These are phyloP conservation scores for Cutaneotrichosporon arboriforme DNA, from an alignment of 1,284 basidiomycete genomes.

Conservation along the genomic window DNA sequence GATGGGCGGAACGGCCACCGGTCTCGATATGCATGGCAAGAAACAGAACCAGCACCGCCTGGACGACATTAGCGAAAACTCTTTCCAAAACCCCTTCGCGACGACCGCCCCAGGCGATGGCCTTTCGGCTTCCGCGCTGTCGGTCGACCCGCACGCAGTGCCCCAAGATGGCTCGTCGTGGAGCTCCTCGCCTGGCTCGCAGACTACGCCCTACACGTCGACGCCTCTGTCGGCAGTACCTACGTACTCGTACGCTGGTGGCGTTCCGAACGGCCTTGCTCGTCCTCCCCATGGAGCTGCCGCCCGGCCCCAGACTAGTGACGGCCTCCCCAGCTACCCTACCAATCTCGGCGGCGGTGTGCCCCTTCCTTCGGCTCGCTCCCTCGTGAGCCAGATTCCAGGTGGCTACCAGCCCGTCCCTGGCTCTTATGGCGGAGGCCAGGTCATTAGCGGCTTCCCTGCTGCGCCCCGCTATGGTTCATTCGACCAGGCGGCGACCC, in stretches of 20 bases:
- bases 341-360: constrained; percentile 18
- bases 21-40: background rate
- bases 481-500: constrained; percentile 20
- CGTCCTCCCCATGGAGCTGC: background rate
- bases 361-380: constrained; percentile 31
- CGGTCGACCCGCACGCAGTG: constrained; percentile 27
- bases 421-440: constrained; percentile 5
- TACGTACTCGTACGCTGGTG: background rate
- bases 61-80: background rate
- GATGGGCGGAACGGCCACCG: constrained; percentile 16
- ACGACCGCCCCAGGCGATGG: background rate
- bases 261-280: background rate
- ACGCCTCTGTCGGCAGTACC: background rate
- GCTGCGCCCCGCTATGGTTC: constrained; percentile 24
- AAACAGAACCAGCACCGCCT: background rate
- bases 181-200: background rate
- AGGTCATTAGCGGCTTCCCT: constrained; percentile 7
- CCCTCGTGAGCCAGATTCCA: constrained; percentile 25
- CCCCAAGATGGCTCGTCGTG: constrained; percentile 5
- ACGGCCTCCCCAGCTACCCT: constrained; percentile 36
- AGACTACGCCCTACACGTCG: constrained; percentile 21
- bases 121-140: background rate
- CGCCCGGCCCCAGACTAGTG: constrained; percentile 23
- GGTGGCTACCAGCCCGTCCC: constrained; percentile 8
- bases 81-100: constrained; percentile 12